Conservation (phyloP, 495 filamentous ascomycete genomes). For the Aspergillus coremiiformis region DNA sequence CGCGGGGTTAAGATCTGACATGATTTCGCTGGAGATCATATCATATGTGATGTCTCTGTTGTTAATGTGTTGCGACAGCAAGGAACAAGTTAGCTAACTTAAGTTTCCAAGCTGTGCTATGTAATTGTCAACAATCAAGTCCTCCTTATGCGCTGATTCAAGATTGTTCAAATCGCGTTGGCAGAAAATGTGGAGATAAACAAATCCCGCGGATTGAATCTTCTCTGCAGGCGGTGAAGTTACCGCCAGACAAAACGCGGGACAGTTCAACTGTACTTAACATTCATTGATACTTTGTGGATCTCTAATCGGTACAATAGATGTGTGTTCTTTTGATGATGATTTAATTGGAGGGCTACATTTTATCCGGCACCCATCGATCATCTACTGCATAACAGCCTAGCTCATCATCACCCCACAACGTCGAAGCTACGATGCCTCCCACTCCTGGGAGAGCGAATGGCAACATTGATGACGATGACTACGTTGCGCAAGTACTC, state of each 20-base stretch:
- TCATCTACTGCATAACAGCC: not conserved
- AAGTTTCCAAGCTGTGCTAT: not conserved
- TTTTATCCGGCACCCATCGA: not conserved
- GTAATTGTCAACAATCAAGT: not conserved
- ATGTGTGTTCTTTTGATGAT: not conserved
- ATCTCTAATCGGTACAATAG: not conserved
- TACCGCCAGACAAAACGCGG: not conserved
- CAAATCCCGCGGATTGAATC: slow-evolving; percentile 9
- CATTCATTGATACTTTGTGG: no score
- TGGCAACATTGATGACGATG: slow-evolving; percentile 50
- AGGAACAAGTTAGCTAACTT: not conserved
- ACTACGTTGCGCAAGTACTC: slow-evolving; percentile 66
- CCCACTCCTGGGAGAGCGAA: slow-evolving; percentile 14
- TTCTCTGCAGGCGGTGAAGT: slow-evolving; percentile 16
- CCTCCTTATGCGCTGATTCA: no score
- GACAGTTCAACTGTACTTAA: no score
- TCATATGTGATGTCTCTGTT: not conserved
- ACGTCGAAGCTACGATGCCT: slow-evolving; percentile 11
- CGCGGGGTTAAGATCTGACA: slow-evolving; percentile 19
- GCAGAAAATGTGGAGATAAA: slow-evolving; percentile 20
- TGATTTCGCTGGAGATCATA: slow-evolving; percentile 7
- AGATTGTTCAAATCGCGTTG: slow-evolving; percentile 7
- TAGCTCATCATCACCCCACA: not conserved
- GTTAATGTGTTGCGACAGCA: not conserved
- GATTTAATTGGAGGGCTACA: not conserved